Evolutionary conservation across 176 grass and related monocot species (phyloP).

Genomic region (Ampelocalamus luodianensis): DNA sequence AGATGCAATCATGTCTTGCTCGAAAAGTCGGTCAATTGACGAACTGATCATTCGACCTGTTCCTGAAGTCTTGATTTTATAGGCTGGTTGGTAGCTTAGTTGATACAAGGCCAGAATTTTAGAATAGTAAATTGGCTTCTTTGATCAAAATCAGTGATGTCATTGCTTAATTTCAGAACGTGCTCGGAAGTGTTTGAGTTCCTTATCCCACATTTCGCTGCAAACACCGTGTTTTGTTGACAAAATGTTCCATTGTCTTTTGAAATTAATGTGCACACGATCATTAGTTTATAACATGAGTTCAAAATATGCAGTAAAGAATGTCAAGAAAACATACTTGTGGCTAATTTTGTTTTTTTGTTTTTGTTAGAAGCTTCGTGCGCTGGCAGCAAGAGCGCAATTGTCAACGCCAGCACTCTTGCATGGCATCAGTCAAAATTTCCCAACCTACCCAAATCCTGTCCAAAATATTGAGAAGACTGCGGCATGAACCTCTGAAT

Average conservation of each 20-base stretch:
- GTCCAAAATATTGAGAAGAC: conserved; percentile 19
- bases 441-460: conserved; percentile 29
- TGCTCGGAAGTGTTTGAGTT: not conserved
- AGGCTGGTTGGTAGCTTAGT: conserved; percentile 15
- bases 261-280: not conserved
- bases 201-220: not conserved
- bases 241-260: not conserved
- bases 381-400: not conserved
- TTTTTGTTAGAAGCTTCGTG: conserved; percentile 14
- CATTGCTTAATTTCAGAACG: conserved; percentile 5
- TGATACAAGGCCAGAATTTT: conserved; percentile 18
- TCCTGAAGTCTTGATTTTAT: not conserved
- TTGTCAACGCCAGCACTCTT: conserved; percentile 3
- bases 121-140: conserved; percentile 9
- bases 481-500: conserved; percentile 12
- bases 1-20: conserved; percentile 9
- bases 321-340: conserved; percentile 15
- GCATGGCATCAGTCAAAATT: conserved; percentile 40
- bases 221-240: conserved; percentile 41
- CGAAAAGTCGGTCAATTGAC: conserved; percentile 25
- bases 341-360: not conserved
- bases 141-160: not conserved
- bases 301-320: not conserved
- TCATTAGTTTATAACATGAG: not conserved
- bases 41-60: conserved; percentile 17